These are phyloP conservation scores for Hypoxylon rickii DNA, from an alignment of 495 filamentous ascomycete genomes.

Conservation along the genomic window DNA sequence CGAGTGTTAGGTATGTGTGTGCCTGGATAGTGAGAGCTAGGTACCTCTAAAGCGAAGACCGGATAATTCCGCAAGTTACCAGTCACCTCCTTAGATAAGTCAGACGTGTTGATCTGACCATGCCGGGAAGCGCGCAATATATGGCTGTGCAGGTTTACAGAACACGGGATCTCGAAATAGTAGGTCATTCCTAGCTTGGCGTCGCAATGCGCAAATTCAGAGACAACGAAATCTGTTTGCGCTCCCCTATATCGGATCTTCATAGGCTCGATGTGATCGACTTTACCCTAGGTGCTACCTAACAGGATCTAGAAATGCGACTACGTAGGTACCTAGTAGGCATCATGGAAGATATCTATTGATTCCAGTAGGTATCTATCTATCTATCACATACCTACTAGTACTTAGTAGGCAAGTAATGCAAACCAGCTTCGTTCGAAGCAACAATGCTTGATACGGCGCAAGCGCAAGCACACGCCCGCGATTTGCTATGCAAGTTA, in stretches of 20 bases:
- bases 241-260: constrained; percentile 15
- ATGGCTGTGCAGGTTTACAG: constrained; percentile 22
- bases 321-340: no score
- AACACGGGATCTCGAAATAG: constrained; percentile 24
- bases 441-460: constrained; percentile 23
- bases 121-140: constrained; percentile 34
- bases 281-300: no score
- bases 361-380: no score
- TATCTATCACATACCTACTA: neutral
- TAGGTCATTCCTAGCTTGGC: constrained; percentile 26
- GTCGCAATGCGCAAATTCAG: constrained; percentile 37
- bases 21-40: constrained; percentile 20
- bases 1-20: constrained; percentile 7
- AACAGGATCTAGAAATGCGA: no score
- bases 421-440: constrained; percentile 17
- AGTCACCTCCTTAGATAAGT: constrained; percentile 14
- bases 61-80: constrained; percentile 35
- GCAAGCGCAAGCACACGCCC: constrained; percentile 24
- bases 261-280: constrained; percentile 6
- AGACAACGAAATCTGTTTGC: constrained; percentile 19
- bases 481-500: constrained; percentile 29
- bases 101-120: constrained; percentile 28
- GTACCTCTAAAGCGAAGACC: no score
- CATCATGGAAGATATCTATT: no score
- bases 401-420: neutral